Conservation (phyloP, 2,329 filamentous ascomycete species). For the Colletotrichum musae region DNA sequence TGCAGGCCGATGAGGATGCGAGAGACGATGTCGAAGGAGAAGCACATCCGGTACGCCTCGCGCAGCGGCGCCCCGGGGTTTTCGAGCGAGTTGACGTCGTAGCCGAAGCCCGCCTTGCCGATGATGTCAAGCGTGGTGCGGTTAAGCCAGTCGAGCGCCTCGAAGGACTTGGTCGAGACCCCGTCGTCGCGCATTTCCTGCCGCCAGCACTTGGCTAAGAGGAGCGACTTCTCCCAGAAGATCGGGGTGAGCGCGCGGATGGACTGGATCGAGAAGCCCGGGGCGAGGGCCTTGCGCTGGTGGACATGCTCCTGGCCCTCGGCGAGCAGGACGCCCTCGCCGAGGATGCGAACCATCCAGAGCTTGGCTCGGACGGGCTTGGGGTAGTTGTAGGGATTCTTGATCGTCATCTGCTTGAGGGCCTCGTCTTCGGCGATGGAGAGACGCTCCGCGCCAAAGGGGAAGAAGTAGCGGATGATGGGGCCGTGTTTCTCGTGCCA, state of each 20-base stretch:
- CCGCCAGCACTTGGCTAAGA: constrained; percentile 59
- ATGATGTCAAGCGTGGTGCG: constrained; percentile 61
- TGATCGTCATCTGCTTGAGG: constrained; percentile 59
- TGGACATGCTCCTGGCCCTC: constrained; percentile 58
- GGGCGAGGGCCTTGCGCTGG: constrained; percentile 56
- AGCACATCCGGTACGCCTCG: constrained; percentile 58
- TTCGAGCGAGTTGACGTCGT: constrained; percentile 56
- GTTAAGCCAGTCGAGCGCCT: constrained; percentile 59
- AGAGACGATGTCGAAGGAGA: constrained; percentile 53
- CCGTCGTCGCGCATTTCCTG: constrained; percentile 50
- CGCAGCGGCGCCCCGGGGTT: constrained; percentile 54
- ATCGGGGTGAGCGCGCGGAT: constrained; percentile 54
- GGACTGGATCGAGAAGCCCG: constrained; percentile 55
- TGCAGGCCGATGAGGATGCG: constrained; percentile 58
- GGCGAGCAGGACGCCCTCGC: constrained; percentile 58
- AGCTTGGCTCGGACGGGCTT: constrained; percentile 54
- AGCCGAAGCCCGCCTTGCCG: constrained; percentile 57
- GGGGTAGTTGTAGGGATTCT: constrained; percentile 57
- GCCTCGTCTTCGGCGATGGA: constrained; percentile 60
- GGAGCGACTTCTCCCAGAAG: constrained; percentile 58
- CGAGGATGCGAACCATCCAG: constrained; percentile 61
- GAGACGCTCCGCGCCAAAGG: constrained; percentile 59
- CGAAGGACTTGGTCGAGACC: constrained; percentile 50
- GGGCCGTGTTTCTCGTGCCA: constrained; percentile 59
- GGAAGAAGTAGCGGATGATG: constrained; percentile 62